phyloP scores from a whole-genome alignment of 257 asterid species.

The Knoxia roxburghii region DNA sequence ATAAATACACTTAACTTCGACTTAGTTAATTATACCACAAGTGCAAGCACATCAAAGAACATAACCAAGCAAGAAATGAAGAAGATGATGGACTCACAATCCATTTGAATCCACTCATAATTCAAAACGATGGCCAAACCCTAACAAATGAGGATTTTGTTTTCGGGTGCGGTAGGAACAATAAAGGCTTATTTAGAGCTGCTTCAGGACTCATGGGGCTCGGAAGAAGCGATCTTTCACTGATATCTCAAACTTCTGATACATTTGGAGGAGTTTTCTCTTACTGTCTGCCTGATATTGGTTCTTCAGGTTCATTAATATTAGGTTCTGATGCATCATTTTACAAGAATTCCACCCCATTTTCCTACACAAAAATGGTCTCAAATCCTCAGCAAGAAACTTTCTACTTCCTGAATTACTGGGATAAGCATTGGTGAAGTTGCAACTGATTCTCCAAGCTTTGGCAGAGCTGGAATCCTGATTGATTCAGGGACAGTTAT shows the following conservation, averaged over 20 bases:
- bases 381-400: constrained; percentile 47
- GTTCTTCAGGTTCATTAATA: constrained; percentile 55
- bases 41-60: too few relatives aligned
- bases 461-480: constrained; percentile 41
- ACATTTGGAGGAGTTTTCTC: constrained; percentile 70
- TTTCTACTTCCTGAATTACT: constrained; percentile 67
- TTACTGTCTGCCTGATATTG: constrained; percentile 61
- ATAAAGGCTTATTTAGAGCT: constrained; percentile 69
- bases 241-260: constrained; percentile 55
- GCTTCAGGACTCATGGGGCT: constrained; percentile 85
- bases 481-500: constrained; percentile 89
- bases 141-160: constrained; percentile 47
- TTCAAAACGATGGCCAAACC: too few relatives aligned
- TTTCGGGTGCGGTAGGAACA: constrained; percentile 73
- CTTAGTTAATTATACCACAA: too few relatives aligned
- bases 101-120: too few relatives aligned
- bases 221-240: constrained; percentile 71
- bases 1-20: too few relatives aligned
- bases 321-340: constrained; percentile 45
- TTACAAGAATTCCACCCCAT: constrained; percentile 50
- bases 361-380: constrained; percentile 58
- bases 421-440: constrained; percentile 64
- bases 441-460: constrained; percentile 29
- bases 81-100: too few relatives aligned
- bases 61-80: too few relatives aligned